phyloP scores from a whole-genome alignment of 345 rosid genomes.

The Rhizophora apiculata region DNA sequence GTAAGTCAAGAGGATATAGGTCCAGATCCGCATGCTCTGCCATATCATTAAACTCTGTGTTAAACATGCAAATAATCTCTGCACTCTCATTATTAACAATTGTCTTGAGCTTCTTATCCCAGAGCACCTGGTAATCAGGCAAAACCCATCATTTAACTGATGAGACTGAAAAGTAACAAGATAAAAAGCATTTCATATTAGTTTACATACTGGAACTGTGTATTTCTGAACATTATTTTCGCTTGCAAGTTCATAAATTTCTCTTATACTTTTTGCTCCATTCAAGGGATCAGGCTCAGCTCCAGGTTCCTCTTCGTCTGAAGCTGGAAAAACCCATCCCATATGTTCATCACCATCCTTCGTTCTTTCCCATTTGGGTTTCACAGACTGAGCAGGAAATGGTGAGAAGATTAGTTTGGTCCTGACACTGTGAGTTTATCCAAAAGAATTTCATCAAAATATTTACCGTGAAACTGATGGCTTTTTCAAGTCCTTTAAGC shows the following conservation, averaged over 20 bases:
- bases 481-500: conserved; percentile 79
- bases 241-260: conserved; percentile 77
- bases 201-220: conserved; percentile 78
- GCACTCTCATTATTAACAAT: conserved; percentile 51
- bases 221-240: conserved; percentile 70
- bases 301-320: conserved; percentile 60
- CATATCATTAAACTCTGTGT: conserved; percentile 44
- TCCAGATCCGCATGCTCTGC: conserved; percentile 49
- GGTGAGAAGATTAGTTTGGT: background rate
- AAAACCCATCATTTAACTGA: conserved; percentile 9
- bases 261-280: conserved; percentile 74
- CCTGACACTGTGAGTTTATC: background rate
- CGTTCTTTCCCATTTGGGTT: conserved; percentile 87
- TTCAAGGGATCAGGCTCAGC: conserved; percentile 71
- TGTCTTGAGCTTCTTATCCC: conserved; percentile 55
- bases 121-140: conserved; percentile 35
- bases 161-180: conserved; percentile 7
- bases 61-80: conserved; percentile 48
- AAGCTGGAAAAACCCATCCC: conserved; percentile 84
- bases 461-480: conserved; percentile 67
- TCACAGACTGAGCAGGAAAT: conserved; percentile 52
- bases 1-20: conserved; percentile 36
- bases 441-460: background rate
- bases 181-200: background rate
- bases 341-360: conserved; percentile 77